Evolutionary conservation across 83 land plant species (phyloP).

Genomic region (Larix sibirica): DNA sequence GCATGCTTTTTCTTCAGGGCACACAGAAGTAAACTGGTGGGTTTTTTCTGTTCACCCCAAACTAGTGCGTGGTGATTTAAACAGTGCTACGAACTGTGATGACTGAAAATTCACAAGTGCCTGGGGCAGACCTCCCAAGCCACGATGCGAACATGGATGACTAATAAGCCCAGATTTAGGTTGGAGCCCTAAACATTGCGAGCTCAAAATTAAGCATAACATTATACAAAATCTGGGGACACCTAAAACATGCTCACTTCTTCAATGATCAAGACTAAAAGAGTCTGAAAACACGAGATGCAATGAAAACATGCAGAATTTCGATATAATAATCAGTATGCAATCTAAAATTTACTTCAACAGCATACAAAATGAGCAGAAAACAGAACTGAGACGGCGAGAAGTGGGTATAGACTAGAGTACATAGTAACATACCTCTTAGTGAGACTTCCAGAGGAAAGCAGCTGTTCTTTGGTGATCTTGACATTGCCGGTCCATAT

Average conservation of each 20-base stretch:
- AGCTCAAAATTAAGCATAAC: too few relatives aligned
- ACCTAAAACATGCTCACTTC: neutral
- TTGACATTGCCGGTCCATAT: conserved; percentile 79
- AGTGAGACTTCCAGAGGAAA: conserved; percentile 68
- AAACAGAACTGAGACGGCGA: neutral
- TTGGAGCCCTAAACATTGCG: too few relatives aligned
- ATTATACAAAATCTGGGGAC: neutral
- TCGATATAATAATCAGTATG: neutral
- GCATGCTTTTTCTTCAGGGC: too few relatives aligned
- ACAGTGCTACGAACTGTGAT: too few relatives aligned
- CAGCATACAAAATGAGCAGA: neutral
- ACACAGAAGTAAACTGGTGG: too few relatives aligned
- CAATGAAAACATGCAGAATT: conserved; percentile 6
- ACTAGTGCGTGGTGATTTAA: too few relatives aligned
- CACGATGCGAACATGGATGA: too few relatives aligned
- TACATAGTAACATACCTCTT: conserved; percentile 42
- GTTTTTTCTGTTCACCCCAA: too few relatives aligned
- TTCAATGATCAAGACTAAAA: neutral
- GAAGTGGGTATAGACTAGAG: neutral
- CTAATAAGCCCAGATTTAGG: too few relatives aligned
- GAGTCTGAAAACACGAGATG: neutral
- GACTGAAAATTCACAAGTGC: too few relatives aligned
- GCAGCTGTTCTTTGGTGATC: conserved; percentile 66
- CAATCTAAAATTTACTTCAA: neutral
- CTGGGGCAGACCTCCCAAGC: too few relatives aligned